phyloP scores from a whole-genome alignment of 805 yeast genomes.

The Candida michaelii region DNA sequence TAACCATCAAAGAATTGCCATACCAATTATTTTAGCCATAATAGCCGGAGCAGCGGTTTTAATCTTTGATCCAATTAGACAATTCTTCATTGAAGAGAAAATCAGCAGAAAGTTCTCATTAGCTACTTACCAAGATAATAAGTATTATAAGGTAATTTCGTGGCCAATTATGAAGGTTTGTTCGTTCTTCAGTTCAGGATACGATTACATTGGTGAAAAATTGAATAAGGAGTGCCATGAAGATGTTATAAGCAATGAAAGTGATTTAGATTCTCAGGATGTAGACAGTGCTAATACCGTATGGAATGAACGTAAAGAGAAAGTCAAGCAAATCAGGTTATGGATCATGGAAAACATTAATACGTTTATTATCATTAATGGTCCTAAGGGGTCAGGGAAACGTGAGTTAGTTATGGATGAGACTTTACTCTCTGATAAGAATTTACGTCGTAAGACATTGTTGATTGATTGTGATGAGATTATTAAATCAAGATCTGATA shows the following conservation, averaged over 20 bases:
- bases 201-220: conserved; percentile 36
- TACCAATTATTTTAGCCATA: conserved; percentile 78
- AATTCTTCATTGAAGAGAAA: conserved; percentile 71
- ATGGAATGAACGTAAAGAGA: conserved; percentile 73
- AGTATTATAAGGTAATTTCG: conserved; percentile 25
- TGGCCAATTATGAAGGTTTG: conserved; percentile 26
- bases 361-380: conserved; percentile 85
- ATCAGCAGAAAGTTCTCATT: conserved; percentile 61
- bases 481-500: conserved; percentile 71
- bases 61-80: conserved; percentile 91
- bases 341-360: conserved; percentile 89
- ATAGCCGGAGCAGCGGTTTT: conserved; percentile 79
- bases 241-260: conserved; percentile 18
- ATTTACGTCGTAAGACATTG: conserved; percentile 47
- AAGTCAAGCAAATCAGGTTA: conserved; percentile 64
- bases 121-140: conserved; percentile 42
- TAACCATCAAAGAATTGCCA: conserved; percentile 77
- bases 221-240: conserved; percentile 13
- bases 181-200: conserved; percentile 30
- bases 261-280: conserved; percentile 15
- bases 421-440: conserved; percentile 55
- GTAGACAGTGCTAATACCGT: conserved; percentile 32
- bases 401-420: conserved; percentile 71
- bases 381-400: conserved; percentile 97
- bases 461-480: conserved; percentile 78